Conservation (phyloP, 2,329 filamentous ascomycete genomes). For the Colletotrichum caudatum region DNA sequence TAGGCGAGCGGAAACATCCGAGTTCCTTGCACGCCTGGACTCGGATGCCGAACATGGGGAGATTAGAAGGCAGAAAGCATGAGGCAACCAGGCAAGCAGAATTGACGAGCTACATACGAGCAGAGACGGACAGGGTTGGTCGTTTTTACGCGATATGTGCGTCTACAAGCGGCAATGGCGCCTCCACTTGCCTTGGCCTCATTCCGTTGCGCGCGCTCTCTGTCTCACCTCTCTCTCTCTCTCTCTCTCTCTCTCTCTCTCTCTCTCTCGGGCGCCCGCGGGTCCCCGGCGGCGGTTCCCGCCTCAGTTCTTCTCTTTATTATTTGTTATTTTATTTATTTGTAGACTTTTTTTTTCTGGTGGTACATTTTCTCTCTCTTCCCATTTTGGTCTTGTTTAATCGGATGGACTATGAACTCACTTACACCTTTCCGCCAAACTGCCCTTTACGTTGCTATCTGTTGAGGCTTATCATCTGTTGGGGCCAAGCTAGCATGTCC, state of each 20-base stretch:
- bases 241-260: not conserved
- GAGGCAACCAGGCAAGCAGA: slow-evolving; percentile 5
- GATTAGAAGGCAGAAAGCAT: not conserved
- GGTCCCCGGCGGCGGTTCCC: not conserved
- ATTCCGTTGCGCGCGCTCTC: not conserved
- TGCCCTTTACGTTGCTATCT: slow-evolving; percentile 6
- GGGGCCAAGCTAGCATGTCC: not conserved
- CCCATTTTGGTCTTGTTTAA: not conserved
- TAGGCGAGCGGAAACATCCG: not conserved
- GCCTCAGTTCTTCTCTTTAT: not conserved
- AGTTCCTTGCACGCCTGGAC: not conserved
- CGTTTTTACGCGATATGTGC: slow-evolving; percentile 27
- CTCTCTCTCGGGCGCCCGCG: not conserved
- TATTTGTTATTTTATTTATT: not conserved
- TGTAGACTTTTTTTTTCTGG: not conserved
- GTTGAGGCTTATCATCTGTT: not conserved
- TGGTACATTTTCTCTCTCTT: not conserved
- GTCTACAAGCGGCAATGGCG: slow-evolving; percentile 39
- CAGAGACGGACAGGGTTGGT: not conserved
- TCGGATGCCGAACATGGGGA: not conserved
- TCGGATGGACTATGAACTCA: not conserved
- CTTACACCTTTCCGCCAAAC: not conserved
- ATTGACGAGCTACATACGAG: slow-evolving; percentile 13
- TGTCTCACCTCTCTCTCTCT: not conserved
- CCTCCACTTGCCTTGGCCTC: slow-evolving; percentile 13